Base-by-base conservation (phyloP, 2,329 filamentous ascomycete genomes). In the Xenoacremonium recifei region DNA sequence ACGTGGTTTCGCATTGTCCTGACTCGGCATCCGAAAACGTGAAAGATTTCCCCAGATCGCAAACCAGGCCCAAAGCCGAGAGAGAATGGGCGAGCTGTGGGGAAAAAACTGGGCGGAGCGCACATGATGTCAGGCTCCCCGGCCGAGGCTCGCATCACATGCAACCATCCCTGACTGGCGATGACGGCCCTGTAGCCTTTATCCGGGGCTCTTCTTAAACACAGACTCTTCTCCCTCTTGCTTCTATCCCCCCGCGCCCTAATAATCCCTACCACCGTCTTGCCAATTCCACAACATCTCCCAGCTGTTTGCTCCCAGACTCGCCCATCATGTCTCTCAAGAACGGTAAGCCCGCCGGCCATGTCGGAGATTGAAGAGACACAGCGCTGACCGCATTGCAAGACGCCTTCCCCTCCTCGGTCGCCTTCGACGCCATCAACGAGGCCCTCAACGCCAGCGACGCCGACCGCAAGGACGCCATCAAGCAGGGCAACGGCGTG, bases 401-500 rank as follows among this genome's bases (percentile, higher is more conserved):
- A 30, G 87, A 82, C 68, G 83, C 84, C 55, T 96, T 96, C 72
- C 92, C 93, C 53, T 82, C 92, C 61, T 97, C 93, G 46, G 84
- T 72, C 53, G 90, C 91, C 55, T 99, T 99, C 69, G 93, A 99
- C 64, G 77, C 75, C 61, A 96, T 99, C 76, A 81, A 87, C 68
- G 63, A 71, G 40, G 80, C 83, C 39, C 83, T 99, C 51, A 70
- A 76, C 60, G 67, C 77, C 59, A 81, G 79, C 66, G 82, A 87
- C 20, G 77, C 79, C 52, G 87, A 89, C 60, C 84, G 84, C 70
- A 86, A 95, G 72, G 84, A 90, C 53, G 91, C 92, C 55, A 85
- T 97, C 68, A 92, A 95, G 71, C 82, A 89, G 64, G 92, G 84
- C 63, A 85, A 85, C 59, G 89, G 87, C 47, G 75, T 97, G 66